Evolutionary conservation across 192 early-diverging fungal species (phyloP), one percentile per base, ranked within the genome.

Genomic region (Phlyctochytrium arcticum): DNA sequence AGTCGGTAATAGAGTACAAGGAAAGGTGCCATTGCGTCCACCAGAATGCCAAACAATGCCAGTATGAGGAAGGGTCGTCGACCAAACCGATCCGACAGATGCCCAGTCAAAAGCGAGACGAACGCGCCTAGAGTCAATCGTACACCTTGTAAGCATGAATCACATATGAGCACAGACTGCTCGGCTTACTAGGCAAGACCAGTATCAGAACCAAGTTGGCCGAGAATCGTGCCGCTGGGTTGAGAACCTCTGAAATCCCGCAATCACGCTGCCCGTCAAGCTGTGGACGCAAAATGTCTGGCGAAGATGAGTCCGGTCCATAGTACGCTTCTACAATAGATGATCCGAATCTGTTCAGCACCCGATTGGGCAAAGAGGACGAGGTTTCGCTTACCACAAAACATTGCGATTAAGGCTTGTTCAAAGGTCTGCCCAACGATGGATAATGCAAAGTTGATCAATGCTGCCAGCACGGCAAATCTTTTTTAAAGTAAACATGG

Each of bases 191-290:
- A n/a, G n/a, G n/a, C n/a, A n/a, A n/a, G n/a, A n/a, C n/a, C n/a
- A n/a, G n/a, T 17, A 61, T 15, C 17, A 32, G 31, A 10, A 48
- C 4, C 21, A 61, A 39, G 12, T 47, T 17, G 29, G 39, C 19
- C 12, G 24, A 2, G 21, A 48, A 61, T 1, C 23, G 19, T 19
- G 59, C 36, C 26, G 59, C 59, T 1, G 59, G 59, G 0, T 17
- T 39, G 19, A 61, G 19, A 30, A 61, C 44, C 23, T 29, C 59
- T 5, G 59, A 46, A n/a, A 61, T 12, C 42, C n/a, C 48, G 47
- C 59, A 61, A 33, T 61, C 59, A 26, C 12, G 50, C 24, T 53
- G n/a, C 17, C 12, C 19, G 0, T 12, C 50, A 12, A 15, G n/a
- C n/a, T n/a, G n/a, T n/a, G n/a, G n/a, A n/a, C n/a, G n/a, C n/a